Base-by-base conservation (phyloP, 495 filamentous ascomycete species). In the Hyaloscypha finlandica region DNA sequence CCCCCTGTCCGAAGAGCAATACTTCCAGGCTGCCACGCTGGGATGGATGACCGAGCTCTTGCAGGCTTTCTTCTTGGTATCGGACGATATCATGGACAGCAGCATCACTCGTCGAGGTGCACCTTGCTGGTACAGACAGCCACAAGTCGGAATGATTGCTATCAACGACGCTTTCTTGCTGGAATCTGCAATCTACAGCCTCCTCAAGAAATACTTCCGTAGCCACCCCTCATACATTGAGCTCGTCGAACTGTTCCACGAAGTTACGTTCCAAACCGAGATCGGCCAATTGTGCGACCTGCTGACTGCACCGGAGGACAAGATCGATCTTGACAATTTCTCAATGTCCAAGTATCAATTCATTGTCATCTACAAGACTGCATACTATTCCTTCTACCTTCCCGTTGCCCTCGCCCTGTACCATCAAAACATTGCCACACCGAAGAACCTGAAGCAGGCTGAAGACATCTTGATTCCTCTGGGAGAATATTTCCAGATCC, bases 91-190 rank as follows among this genome's bases (percentile, higher is more conserved):
- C 71, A 99, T 99, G 95, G 95, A 99, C 82, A 76, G 84, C 73
- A 94, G 90, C 69, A 93, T 95, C 78, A 99, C 95, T 51, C 91
- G 95, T 48, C 92, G 95, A 68, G 92, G 93, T 63, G 85, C 88
- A 78, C 93, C 95, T 3, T 99, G 95, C 83, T 99, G 95, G 95
- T 99, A 97, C 81, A 87, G 87, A 57, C 85, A 92, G 59, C 87
- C 92, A 39, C 84, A 88, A 33, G 95, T 99, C 29, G 93, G 94
- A 71, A 90, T 92, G 86, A 84, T 97, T 72, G 96, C 95, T 74
- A 97, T 99, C 84, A 99, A 99, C 83, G 95, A 99, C 76, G 88
- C 94, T 69, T 97, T 99, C 85, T 88, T 98, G 86, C 90, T 99
- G 71, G 96, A 97, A 81, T 81, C 88, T 9, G 79, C 87, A 71